Conservation (phyloP, 2,329 filamentous ascomycete genomes). For the Aspergillus melleus region DNA sequence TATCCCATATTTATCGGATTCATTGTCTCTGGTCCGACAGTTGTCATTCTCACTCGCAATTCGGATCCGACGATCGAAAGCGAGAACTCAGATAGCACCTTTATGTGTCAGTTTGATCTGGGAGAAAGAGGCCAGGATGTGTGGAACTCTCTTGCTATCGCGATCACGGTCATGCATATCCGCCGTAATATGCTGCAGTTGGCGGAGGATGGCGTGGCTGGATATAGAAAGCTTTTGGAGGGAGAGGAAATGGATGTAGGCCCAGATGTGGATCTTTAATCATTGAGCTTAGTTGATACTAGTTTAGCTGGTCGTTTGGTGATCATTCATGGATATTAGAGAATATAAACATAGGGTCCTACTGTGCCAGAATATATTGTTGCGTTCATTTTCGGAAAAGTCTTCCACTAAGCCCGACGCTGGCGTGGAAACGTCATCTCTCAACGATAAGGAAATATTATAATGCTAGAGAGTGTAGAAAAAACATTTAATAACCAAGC, state of each 20-base stretch:
- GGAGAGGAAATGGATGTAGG: conserved; percentile 2
- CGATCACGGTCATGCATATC: conserved; percentile 56
- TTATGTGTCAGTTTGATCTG: conserved; percentile 56
- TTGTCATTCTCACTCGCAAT: conserved; percentile 55
- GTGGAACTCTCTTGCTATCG: conserved; percentile 60
- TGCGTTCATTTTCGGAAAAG: too few species aligned
- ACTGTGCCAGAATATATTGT: too few species aligned
- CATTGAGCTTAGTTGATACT: not conserved
- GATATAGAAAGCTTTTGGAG: conserved; percentile 14
- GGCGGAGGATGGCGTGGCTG: conserved; percentile 31
- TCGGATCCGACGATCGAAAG: conserved; percentile 33
- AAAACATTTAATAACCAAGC: too few species aligned
- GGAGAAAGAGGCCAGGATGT: conserved; percentile 56
- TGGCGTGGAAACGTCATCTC: too few species aligned
- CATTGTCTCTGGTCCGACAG: conserved; percentile 53
- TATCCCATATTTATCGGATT: conserved; percentile 57
- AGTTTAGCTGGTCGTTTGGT: not conserved
- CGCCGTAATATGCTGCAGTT: conserved; percentile 52
- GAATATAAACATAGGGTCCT: too few species aligned
- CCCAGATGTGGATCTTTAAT: conserved; percentile 10
- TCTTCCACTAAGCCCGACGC: too few species aligned
- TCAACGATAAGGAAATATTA: too few species aligned
- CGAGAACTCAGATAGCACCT: conserved; percentile 23
- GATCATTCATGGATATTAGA: too few species aligned
- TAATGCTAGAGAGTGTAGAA: too few species aligned